Evolutionary conservation across 768 basidiomycete genomes (phyloP), one percentile per base, ranked within the genome.

Genomic region (Phanerochaete sordida): DNA sequence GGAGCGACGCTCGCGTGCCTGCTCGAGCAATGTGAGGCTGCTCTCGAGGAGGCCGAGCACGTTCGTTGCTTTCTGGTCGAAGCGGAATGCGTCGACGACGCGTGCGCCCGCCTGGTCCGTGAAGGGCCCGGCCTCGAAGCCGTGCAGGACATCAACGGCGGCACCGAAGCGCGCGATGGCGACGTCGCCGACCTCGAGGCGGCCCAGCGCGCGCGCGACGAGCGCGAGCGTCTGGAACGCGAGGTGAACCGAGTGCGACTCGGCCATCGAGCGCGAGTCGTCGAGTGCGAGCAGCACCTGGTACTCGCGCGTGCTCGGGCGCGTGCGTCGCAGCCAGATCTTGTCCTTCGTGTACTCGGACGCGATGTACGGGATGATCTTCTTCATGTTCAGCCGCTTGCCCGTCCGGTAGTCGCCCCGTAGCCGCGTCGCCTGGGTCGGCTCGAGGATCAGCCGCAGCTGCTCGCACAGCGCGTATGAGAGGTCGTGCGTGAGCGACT

Each of bases 291-390:
- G 82, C 43, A 98, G 83, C 1, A 99, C 86, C 69, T 99, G 96
- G 73, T 98, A 98, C 70, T 97, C 95, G 50, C 97, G 84, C 67
- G 91, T 87, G 70, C 92, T 94, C 5, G 97, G 96, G 52, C 90
- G 87, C 3, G 95, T 97, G 23, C 97, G 84, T 26, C 96, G 88
- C 35, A 98, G 79, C 97, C 97, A 99, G 64, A 98, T 98, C 75
- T 95, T 95, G 81, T 99, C 96, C 73, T 98, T 98, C 54, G 95
- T 98, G 78, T 93, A 99, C 75, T 99, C 97, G 75, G 90, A 93
- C 35, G 97, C 96, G 62, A 99, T 95, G 79, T 96, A 98, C 2
- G 91, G 86, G 62, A 99, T 95, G 72, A 98, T 93, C 75, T 95
- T 95, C 72, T 95, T 94, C 96, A 98, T 98, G 74, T 98, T 98